Percentiles rank a stretch among this genome's conserved stretches.
phyloP scores from a whole-genome alignment of 2,329 filamentous ascomycete genomes.

The Trichoderma oligosporum region DNA sequence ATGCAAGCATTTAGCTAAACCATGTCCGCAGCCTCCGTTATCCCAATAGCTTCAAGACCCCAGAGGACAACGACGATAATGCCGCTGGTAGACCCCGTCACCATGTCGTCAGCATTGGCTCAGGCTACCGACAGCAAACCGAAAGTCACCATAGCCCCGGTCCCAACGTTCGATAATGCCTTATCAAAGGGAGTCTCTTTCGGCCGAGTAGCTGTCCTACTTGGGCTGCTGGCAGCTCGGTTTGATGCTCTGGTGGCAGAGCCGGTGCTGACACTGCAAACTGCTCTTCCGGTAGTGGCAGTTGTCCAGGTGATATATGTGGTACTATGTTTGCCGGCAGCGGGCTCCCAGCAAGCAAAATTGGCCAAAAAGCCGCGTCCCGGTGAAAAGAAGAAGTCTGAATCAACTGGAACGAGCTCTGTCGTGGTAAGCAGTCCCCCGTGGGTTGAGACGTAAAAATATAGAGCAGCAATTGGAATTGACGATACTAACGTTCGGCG shows the following conservation, averaged over 20 bases:
- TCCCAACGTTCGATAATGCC: conserved; percentile 38
- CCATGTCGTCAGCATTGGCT: conserved; percentile 38
- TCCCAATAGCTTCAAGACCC: background rate
- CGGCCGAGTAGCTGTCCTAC: conserved; percentile 64
- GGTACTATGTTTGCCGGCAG: conserved; percentile 60
- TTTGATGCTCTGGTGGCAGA: conserved; percentile 67
- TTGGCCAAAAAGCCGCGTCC: conserved; percentile 48
- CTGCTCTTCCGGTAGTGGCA: conserved; percentile 58
- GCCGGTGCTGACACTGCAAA: conserved; percentile 61
- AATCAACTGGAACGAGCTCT: conserved; percentile 42
- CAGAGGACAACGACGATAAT: conserved; percentile 22
- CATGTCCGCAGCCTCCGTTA: background rate
- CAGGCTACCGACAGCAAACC: conserved; percentile 30
- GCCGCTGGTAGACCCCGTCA: conserved; percentile 36
- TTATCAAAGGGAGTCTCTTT: conserved; percentile 54
- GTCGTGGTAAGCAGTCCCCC: conserved; percentile 43
- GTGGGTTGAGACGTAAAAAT: too few relatives aligned
- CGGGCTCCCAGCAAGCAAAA: conserved; percentile 44
- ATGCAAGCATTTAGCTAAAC: background rate
- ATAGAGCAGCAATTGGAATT: background rate
- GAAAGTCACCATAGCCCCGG: conserved; percentile 33
- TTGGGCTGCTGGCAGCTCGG: conserved; percentile 58
- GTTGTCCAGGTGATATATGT: conserved; percentile 62
- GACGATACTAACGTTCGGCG: background rate
- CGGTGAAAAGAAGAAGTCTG: conserved; percentile 53